phyloP scores from a whole-genome alignment of 805 yeast genomes.

The Cyberlindnera sargentensis region DNA sequence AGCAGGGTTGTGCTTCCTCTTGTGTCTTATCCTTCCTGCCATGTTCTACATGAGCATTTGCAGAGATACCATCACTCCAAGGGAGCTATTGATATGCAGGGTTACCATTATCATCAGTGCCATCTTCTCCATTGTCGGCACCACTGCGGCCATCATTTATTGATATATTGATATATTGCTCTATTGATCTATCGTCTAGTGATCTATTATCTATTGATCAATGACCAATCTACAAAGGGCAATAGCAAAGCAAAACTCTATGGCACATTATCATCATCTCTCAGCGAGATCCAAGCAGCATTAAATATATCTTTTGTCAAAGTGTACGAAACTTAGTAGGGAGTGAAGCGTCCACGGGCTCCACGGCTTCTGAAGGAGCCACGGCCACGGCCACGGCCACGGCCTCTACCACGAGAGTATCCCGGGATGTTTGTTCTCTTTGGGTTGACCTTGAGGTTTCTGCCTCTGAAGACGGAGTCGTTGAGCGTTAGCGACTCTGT shows the following conservation, averaged over 20 bases:
- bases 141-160: slow-evolving; percentile 42
- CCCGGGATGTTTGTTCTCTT: slow-evolving; percentile 84
- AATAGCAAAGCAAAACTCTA: no score
- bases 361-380: slow-evolving; percentile 34
- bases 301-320: no score
- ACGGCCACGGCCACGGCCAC: slow-evolving; percentile 39
- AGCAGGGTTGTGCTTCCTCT: slow-evolving; percentile 68
- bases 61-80: slow-evolving; percentile 31
- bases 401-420: slow-evolving; percentile 38
- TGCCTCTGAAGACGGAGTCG: slow-evolving; percentile 59
- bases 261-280: no score
- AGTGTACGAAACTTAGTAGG: slow-evolving; percentile 27
- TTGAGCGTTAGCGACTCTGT: slow-evolving; percentile 58
- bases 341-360: slow-evolving; percentile 36
- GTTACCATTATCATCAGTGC: slow-evolving; percentile 39
- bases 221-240: no score
- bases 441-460: slow-evolving; percentile 65
- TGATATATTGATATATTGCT: slow-evolving; percentile 1
- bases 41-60: slow-evolving; percentile 60
- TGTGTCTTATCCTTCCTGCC: slow-evolving; percentile 75
- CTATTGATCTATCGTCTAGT: no score
- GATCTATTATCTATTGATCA: no score
- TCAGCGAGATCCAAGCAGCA: no score
- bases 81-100: slow-evolving; percentile 35
- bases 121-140: slow-evolving; percentile 49